Evolutionary conservation across 1,284 basidiomycete species (phyloP).

Genomic region (Fomitopsis palustris): DNA sequence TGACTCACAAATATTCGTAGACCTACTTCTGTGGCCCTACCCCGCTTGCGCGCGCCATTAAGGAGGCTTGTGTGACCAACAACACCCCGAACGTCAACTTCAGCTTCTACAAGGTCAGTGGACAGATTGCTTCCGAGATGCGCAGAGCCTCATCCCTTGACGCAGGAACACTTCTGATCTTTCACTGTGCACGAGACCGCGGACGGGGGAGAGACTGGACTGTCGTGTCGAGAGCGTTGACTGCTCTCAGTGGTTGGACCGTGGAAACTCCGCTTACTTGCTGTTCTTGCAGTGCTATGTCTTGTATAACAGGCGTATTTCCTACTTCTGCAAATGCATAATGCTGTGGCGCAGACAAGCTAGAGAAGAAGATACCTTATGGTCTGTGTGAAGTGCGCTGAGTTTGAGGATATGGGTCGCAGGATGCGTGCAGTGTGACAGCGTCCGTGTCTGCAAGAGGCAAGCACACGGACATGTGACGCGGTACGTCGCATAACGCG

Average conservation of each 20-base stretch:
- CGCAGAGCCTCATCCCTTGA: not conserved
- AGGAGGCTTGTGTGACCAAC: conserved; percentile 59
- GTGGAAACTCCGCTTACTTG: not conserved
- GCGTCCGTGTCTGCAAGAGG: not conserved
- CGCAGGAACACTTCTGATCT: conserved; percentile 60
- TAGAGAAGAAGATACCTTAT: not conserved
- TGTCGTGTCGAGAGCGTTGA: not conserved
- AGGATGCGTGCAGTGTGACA: not conserved
- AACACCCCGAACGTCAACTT: conserved; percentile 61
- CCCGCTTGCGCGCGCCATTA: conserved; percentile 69
- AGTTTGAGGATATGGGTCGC: not conserved
- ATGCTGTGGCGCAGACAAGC: not conserved
- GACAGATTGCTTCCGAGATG: not conserved
- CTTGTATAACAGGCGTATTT: not conserved
- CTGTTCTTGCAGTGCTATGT: not conserved
- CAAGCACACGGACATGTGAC: not conserved
- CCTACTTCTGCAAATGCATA: not conserved
- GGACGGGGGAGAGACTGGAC: not conserved
- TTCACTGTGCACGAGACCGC: not conserved
- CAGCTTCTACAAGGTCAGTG: conserved; percentile 70
- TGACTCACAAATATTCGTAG: conserved; percentile 31
- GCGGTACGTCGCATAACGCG: conserved; percentile 1
- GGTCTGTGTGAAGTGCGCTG: not conserved
- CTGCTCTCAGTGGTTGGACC: not conserved
- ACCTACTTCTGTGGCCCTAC: conserved; percentile 86